These are phyloP conservation scores for Aureococcus anophagefferens DNA, from an alignment of 108 stramenopile genomes.

Conservation along the genomic window DNA sequence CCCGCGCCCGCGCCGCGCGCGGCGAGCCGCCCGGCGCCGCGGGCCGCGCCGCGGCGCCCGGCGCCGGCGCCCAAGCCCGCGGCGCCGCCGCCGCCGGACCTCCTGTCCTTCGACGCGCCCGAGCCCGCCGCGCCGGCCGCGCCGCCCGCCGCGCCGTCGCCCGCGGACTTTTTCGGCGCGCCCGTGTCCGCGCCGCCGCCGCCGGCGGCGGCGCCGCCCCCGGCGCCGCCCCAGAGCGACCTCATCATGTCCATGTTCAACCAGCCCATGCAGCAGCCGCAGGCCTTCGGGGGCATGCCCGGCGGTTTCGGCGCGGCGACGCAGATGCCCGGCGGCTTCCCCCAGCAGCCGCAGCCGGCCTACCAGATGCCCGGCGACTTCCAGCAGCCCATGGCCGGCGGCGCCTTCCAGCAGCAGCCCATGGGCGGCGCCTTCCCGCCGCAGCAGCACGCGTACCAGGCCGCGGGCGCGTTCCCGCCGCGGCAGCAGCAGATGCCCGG, in stretches of 20 bases:
- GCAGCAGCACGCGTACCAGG: too few relatives aligned
- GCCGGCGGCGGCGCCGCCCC: neutral
- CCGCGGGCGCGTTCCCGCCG: too few relatives aligned
- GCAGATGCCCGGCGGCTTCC: neutral
- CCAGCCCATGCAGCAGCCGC: neutral
- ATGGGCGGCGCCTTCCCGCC: too few relatives aligned
- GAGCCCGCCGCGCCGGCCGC: neutral
- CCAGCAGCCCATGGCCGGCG: too few relatives aligned
- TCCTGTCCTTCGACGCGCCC: neutral
- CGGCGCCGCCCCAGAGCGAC: neutral
- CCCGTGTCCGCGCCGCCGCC: too few relatives aligned
- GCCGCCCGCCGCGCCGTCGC: too few relatives aligned
- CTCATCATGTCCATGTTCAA: neutral
- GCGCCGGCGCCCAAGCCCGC: neutral
- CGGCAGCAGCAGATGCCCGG: too few relatives aligned
- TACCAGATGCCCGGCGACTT: too few relatives aligned
- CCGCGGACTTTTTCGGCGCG: too few relatives aligned
- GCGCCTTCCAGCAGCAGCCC: too few relatives aligned
- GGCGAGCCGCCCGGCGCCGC: neutral
- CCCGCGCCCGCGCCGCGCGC: neutral
- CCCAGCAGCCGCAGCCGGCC: neutral
- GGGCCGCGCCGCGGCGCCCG: neutral
- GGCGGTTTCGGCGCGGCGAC: too few relatives aligned
- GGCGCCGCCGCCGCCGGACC: neutral
- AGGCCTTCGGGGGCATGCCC: neutral